Percentiles rank a stretch among this genome's conserved stretches.
phyloP scores from a whole-genome alignment of 352 stramenopile species.

The Phytopythium oedochilum region DNA sequence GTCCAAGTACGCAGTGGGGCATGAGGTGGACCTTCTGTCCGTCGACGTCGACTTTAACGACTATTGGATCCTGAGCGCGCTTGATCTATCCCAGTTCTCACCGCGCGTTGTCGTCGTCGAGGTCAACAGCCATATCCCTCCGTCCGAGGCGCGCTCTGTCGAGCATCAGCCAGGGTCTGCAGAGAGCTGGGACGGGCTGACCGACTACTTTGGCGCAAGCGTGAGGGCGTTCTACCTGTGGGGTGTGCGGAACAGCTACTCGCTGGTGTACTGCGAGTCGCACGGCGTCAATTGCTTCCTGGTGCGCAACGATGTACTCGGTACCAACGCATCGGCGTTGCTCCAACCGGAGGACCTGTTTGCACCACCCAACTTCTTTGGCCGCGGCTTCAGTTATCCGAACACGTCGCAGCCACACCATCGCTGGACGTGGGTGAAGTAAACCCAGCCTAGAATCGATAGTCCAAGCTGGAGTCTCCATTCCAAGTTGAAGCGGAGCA shows the following conservation, averaged over 20 bases:
- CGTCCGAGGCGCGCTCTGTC: constrained; percentile 37
- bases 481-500: too few species aligned
- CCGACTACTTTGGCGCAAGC: constrained; percentile 55
- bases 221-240: constrained; percentile 45
- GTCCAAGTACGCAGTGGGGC: constrained; percentile 31
- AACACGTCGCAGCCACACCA: constrained; percentile 28
- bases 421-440: constrained; percentile 45
- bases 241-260: constrained; percentile 37
- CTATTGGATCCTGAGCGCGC: constrained; percentile 58
- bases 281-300: constrained; percentile 77
- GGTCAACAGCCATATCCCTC: constrained; percentile 53
- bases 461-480: too few species aligned
- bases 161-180: constrained; percentile 31
- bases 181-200: constrained; percentile 39
- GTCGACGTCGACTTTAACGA: constrained; percentile 79
- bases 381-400: constrained; percentile 46
- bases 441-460: too few species aligned
- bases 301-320: constrained; percentile 42
- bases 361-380: constrained; percentile 64
- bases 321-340: constrained; percentile 20
- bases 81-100: constrained; percentile 35
- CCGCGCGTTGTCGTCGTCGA: constrained; percentile 60
- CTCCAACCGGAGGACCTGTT: constrained; percentile 30
- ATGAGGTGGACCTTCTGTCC: constrained; percentile 54
- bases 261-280: constrained; percentile 76